phyloP scores from a whole-genome alignment of 2,329 filamentous ascomycete genomes.

The Ophiostoma sp. region DNA sequence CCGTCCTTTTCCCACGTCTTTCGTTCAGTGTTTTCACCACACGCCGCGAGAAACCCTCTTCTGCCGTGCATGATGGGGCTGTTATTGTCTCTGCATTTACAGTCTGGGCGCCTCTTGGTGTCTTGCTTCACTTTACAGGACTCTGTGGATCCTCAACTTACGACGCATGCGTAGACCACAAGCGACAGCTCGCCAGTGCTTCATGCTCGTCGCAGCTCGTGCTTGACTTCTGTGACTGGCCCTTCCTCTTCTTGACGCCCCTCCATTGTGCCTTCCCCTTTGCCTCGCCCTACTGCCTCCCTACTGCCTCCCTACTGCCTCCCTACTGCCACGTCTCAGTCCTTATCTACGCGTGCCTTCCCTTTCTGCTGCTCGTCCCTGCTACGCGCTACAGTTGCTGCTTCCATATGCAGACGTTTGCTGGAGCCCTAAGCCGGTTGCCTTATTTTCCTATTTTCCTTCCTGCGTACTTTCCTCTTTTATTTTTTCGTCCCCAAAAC shows the following conservation, averaged over 20 bases:
- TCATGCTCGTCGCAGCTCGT: not conserved
- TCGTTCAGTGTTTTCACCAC: not conserved
- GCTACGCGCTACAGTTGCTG: conserved; percentile 18
- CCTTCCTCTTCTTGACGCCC: not conserved
- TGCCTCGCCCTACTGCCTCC: not conserved
- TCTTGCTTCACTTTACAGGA: not conserved
- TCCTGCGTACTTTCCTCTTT: not conserved
- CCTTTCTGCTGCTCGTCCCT: conserved; percentile 14
- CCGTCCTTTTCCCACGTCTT: not conserved
- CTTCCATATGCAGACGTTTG: conserved; percentile 13
- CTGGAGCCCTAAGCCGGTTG: conserved; percentile 20
- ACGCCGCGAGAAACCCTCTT: not conserved
- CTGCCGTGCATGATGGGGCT: not conserved
- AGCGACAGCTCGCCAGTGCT: not conserved
- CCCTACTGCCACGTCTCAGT: not conserved
- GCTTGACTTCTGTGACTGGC: not conserved
- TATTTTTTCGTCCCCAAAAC: conserved; percentile 4
- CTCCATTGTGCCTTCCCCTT: not conserved
- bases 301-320: not conserved
- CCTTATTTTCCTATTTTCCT: not conserved
- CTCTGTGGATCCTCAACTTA: not conserved
- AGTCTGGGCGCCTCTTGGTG: not conserved
- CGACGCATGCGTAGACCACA: not conserved
- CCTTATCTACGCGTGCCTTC: conserved; percentile 18
- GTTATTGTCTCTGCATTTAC: not conserved